Base-by-base conservation (phyloP, 176 grass and related monocot genomes). In the Aechmea fasciata region DNA sequence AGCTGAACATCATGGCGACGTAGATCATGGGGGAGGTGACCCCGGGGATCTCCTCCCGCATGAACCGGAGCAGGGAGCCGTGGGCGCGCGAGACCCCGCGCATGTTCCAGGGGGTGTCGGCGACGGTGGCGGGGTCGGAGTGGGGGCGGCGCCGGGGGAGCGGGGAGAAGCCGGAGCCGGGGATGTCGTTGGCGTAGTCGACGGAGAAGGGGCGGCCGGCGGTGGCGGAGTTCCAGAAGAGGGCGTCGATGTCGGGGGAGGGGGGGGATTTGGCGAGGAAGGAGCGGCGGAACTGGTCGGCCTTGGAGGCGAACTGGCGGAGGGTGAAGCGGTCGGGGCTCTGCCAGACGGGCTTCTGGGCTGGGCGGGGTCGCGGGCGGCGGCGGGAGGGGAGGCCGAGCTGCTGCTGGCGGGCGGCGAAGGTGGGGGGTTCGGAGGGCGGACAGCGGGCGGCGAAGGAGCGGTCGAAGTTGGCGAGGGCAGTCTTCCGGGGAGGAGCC, bases 31-130 rank as follows among this genome's bases (percentile, higher is more conserved):
- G 94, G 7, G 94, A 80, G 23, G 85, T 99, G 62, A 99, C 87
- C 9, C 90, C 94, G 5, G 79, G 80, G 57, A 99, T 88, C 67
- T 99, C 94, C 66, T 90, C 94, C 68, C 78, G 72, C 67, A 85
- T 54, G 79, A 93, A 99, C 29, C 57, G 75, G 20, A 99, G 85
- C 52, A 92, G 75, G 48, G 89, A 99, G 1, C 80, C 77, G 52
- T 82, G 79, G 80, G 71, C 68, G 66, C 84, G 71, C 2, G 82
- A 83, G 3, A 83, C 90, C 26, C 68, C 77, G 52, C 94, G 82
- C 89, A 99, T 84, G 81, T 99, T 99, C 94, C 94, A 99, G 0
- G 76, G 79, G 2, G 90, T 86, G 57, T 93, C 94, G 11, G 89
- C 94, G 9, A 99, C 84, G 51, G 33, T 41, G 33, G 33, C 33